Evolutionary conservation across 306 rosid species (phyloP).

Genomic region (Cucurbita argyrosperma): DNA sequence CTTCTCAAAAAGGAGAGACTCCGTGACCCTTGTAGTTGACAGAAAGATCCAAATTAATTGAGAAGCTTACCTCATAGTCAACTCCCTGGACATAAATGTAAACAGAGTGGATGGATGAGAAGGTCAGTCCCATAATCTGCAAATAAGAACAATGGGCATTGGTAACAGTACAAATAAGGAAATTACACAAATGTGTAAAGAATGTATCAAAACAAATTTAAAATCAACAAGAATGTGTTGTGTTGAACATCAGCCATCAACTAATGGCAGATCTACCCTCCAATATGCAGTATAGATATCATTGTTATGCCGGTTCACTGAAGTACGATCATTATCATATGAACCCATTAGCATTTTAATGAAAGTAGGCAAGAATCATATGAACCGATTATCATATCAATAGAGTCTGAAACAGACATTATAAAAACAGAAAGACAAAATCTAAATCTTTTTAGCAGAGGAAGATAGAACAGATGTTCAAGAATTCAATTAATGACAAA

Average conservation of each 20-base stretch:
- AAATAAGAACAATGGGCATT: constrained; percentile 3
- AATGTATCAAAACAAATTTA: background rate
- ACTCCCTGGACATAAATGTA: constrained; percentile 74
- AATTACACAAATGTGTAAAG: background rate
- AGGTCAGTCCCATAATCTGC: constrained; percentile 80
- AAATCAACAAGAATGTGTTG: background rate
- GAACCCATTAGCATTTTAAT: background rate
- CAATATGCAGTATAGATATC: background rate
- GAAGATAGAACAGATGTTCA: background rate
- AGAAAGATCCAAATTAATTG: background rate
- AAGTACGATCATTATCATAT: background rate
- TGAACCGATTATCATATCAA: background rate
- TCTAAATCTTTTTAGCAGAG: background rate
- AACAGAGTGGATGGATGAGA: constrained; percentile 60
- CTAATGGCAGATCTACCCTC: background rate
- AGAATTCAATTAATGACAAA: background rate
- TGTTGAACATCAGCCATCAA: background rate
- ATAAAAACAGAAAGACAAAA: background rate
- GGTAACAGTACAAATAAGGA: background rate
- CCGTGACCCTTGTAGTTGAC: background rate
- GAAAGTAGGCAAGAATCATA: background rate
- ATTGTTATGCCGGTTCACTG: background rate
- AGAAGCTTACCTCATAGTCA: constrained; percentile 62
- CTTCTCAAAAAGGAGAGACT: background rate
- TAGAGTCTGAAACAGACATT: constrained; percentile 35